These are phyloP conservation scores for Astragalus membranaceus DNA, from an alignment of 306 rosid genomes.

Conservation along the genomic window DNA sequence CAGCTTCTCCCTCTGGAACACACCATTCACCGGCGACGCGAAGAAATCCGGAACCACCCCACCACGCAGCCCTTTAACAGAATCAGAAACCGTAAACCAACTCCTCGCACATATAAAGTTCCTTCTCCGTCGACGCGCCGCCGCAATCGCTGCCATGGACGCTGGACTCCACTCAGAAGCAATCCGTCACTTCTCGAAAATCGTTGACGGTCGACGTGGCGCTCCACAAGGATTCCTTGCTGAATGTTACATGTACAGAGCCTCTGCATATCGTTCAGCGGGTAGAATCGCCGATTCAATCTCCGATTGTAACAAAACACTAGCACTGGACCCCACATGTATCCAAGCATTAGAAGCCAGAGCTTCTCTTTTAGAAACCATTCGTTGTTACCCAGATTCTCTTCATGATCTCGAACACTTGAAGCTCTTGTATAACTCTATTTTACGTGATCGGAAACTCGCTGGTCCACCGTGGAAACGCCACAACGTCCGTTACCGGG, in stretches of 20 bases:
- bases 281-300: conserved; percentile 78
- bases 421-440: conserved; percentile 75
- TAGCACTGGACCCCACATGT: conserved; percentile 63
- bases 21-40: conserved; percentile 26
- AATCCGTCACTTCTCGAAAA: conserved; percentile 79
- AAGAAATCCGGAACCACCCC: conserved; percentile 34
- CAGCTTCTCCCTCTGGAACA: conserved; percentile 56
- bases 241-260: conserved; percentile 76
- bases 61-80: conserved; percentile 40
- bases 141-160: conserved; percentile 82
- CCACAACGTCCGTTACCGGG: conserved; percentile 55
- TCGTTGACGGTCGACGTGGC: conserved; percentile 81
- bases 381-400: conserved; percentile 68
- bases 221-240: conserved; percentile 94
- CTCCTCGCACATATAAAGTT: conserved; percentile 79
- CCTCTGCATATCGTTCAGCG: conserved; percentile 48
- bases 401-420: conserved; percentile 84
- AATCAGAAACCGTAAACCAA: conserved; percentile 49
- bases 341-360: conserved; percentile 78
- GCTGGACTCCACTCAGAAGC: conserved; percentile 84
- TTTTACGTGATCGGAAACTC: conserved; percentile 74
- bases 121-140: conserved; percentile 70
- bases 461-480: conserved; percentile 84
- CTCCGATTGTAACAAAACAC: conserved; percentile 73
- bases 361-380: conserved; percentile 55